Evolutionary conservation across 257 asterid species (phyloP), one percentile per base, ranked within the genome.

Genomic region (Capsicum rhomboideum): DNA sequence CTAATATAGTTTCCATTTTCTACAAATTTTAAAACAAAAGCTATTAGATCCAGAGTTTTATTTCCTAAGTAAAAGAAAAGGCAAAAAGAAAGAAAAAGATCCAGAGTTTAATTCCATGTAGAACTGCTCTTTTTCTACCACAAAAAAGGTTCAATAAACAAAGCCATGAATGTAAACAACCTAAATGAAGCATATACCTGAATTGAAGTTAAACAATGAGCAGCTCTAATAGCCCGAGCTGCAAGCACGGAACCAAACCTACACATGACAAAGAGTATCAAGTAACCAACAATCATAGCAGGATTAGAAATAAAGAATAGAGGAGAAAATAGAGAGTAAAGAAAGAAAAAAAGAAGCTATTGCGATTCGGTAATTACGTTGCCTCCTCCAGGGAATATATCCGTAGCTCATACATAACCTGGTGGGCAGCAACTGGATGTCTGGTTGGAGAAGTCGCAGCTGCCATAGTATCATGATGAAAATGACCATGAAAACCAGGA

Each of bases 151-250:
- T 78, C 69, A 40, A 37, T 59, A 44, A 59, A 64, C 77, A 42
- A 55, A 80, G 21, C 26, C 63, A 80, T 58, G 63, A 64, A 78
- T 29, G 44, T 29, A 80, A 64, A 12, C 61, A 77, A 63, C 79
- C 29, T 78, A 83, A 85, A 16, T 84, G 85, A 77, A 79, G 26
- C 80, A 87, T 91, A 82, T 87, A 96, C 99, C 98, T 96, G 99
- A 88, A 96, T 94, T 37, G 99, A 94, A 80, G 99, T 96, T 89
- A 96, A 92, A 88, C 99, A 96, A 90, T 96, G 99, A 85, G 99
- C 99, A 80, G 99, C 99, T 92, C 98, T 94, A 84, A 96, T 92
- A 10, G 99, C 97, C 80, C 99, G 91, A 78, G 99, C 95, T 64
- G 96, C 92, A 77, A 96, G 91, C 79, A 96, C 98, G 10, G 83